phyloP scores from a whole-genome alignment of 2,329 filamentous ascomycete genomes.

The Ambrosiella xylebori region DNA sequence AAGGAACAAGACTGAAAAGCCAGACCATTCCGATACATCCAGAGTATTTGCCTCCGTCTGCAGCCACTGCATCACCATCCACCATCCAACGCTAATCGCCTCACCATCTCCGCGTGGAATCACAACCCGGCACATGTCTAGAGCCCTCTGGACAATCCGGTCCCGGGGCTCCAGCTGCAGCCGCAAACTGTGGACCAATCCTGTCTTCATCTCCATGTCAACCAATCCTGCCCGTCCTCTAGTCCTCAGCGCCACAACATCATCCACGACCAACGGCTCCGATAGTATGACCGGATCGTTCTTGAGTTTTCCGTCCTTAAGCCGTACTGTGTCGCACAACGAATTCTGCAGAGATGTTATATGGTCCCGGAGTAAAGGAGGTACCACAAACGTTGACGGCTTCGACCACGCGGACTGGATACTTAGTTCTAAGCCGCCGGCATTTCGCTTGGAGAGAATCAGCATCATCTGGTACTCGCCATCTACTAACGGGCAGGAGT shows the following conservation, averaged over 20 bases:
- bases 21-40: slow-evolving; percentile 50
- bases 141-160: slow-evolving; percentile 40
- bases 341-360: slow-evolving; percentile 39
- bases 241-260: slow-evolving; percentile 35
- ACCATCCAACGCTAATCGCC: slow-evolving; percentile 53
- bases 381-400: slow-evolving; percentile 48
- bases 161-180: slow-evolving; percentile 50
- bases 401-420: slow-evolving; percentile 61
- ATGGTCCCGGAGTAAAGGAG: slow-evolving; percentile 41
- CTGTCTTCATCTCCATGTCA: slow-evolving; percentile 47
- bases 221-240: slow-evolving; percentile 42
- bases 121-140: slow-evolving; percentile 47
- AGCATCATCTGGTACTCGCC: slow-evolving; percentile 50
- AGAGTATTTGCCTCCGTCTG: slow-evolving; percentile 28
- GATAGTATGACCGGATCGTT: neutral
- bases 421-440: slow-evolving; percentile 49
- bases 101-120: slow-evolving; percentile 40
- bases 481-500: slow-evolving; percentile 56
- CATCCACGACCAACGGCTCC: slow-evolving; percentile 19
- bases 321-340: neutral
- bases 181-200: slow-evolving; percentile 45
- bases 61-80: slow-evolving; percentile 57
- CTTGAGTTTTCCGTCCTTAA: neutral
- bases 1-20: slow-evolving; percentile 45
- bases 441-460: slow-evolving; percentile 47